Base-by-base conservation (phyloP, 78 protist species). In the Dictyostelium intermedium region DNA sequence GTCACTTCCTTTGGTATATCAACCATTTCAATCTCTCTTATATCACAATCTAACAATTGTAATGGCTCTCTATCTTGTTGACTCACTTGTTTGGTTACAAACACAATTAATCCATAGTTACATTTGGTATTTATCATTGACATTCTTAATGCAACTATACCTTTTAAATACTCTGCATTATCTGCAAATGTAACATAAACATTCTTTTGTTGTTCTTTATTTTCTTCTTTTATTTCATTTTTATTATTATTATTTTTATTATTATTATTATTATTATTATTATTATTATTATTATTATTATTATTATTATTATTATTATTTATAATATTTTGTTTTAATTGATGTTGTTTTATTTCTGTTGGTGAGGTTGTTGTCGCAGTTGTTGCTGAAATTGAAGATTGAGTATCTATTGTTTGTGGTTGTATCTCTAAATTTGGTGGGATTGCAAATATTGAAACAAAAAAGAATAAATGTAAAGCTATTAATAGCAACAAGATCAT, bases 101-200 rank as follows among this genome's bases (percentile, higher is more conserved):
- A 20, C 3, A 89, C 94, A 2, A 89, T 27, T 20, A 89, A 32
- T 25, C 47, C 74, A 47, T 80, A 80, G 3, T 72, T 13, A 43
- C 82, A 41, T 7, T 47, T 43, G 18, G 23, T 50, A 16, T 89
- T 81, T 11, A 79, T 74, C 34, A 89, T 23, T 74, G 94, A 89
- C 60, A 43, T 56, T 66, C 83, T 89, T 13, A 89, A 35, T n/a
- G 82, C 94, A 2, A 69, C 20, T 10, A 89, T 83, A 8, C 94
- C 94, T 69, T 80, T 60, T 32, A 76, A 72, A 89, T 89, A 89
- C 10, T 80, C 30, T 18, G 73, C 87, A 69, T 89, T 89, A 80
- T 89, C 73, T 14, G 84, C 45, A 80, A 80, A 89, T 32, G 94
- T 89, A 11, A 80, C 82, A 69, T 89, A 89, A 27, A 83, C 74